These are phyloP conservation scores for Podila epigama DNA, from an alignment of 192 early-diverging fungal genomes.

Conservation along the genomic window DNA sequence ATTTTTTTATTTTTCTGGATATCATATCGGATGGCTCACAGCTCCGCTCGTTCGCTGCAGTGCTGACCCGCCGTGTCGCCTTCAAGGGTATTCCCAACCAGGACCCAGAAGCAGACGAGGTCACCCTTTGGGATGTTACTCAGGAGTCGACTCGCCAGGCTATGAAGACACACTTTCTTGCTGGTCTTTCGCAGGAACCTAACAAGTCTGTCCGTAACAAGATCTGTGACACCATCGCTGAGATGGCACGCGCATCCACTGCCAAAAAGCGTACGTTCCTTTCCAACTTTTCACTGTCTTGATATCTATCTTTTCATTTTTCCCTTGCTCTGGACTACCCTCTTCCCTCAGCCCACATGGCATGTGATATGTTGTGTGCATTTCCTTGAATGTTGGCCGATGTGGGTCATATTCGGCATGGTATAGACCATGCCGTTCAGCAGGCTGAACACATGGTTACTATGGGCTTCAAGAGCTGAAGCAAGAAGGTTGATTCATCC, in stretches of 20 bases:
- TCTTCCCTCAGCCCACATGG: too few species aligned
- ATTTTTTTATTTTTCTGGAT: background rate
- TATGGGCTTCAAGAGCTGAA: too few species aligned
- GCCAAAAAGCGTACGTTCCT: constrained; percentile 56
- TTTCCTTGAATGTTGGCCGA: too few species aligned
- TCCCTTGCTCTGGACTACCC: constrained; percentile 3
- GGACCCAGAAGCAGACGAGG: constrained; percentile 47
- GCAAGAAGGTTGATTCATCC: too few species aligned
- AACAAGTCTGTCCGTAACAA: constrained; percentile 84
- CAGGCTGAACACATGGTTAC: too few species aligned
- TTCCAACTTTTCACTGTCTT: background rate
- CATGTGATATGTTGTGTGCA: too few species aligned
- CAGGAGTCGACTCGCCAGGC: constrained; percentile 67
- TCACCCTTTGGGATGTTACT: constrained; percentile 74
- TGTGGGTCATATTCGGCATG: too few species aligned
- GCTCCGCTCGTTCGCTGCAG: constrained; percentile 62
- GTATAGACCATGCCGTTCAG: too few species aligned
- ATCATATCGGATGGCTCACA: constrained; percentile 15
- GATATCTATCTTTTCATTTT: background rate
- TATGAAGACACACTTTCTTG: constrained; percentile 80
- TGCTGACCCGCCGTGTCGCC: constrained; percentile 64
- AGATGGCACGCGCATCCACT: constrained; percentile 75
- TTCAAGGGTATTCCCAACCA: constrained; percentile 58
- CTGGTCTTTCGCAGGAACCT: constrained; percentile 79
- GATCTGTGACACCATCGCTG: constrained; percentile 92